Base-by-base conservation (phyloP, 805 yeast species). In the Candida caryicola region DNA sequence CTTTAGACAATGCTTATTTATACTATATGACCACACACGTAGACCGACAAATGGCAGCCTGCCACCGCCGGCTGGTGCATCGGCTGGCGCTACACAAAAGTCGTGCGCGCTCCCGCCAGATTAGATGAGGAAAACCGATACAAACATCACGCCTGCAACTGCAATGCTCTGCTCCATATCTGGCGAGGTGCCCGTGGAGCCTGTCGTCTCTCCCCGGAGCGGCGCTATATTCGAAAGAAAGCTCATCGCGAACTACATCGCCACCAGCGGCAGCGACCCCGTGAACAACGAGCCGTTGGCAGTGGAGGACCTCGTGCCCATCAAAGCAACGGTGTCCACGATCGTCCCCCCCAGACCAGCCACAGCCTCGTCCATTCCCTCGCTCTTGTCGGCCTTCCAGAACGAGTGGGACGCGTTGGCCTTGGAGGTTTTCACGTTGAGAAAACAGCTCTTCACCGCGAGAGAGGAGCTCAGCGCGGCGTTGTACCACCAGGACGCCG, bases 391-490 rank as follows among this genome's bases (percentile, higher is more conserved):
- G 2, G 67, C 84, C 2, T 77, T 90, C 45, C 96, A 90, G 56
- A 79, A 82, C 43, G 96, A 89, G 59, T 90, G 95, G 89, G 97
- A 90, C 54, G 77, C 96, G 0, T 57, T 86, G 31, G 85, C 91
- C 19, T 64, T 90, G 36, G 97, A 91, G 53, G 71, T 84, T 15
- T 88, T 87, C 52, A 75, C 80, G 28, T 64, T 90, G 45, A 72
- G 93, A 43, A 84, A 85, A 55, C 88, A 84, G 49, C 67, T 89
- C 27, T 75, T 71, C 36, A 66, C 69, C 17, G 72, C 89, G 1
- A 74, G 83, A 41, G 78, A 84, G 48, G 91, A 88, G 51, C 65
- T 90, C 34, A 81, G 93, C 21, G 65, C 83, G 2, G 82, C 95
- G 0, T 63, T 89, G 29, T 90, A 88, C 52, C 83, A 82, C 52